Base-by-base conservation (phyloP, 169 alveolate species). In the Eimeria falciformis region DNA sequence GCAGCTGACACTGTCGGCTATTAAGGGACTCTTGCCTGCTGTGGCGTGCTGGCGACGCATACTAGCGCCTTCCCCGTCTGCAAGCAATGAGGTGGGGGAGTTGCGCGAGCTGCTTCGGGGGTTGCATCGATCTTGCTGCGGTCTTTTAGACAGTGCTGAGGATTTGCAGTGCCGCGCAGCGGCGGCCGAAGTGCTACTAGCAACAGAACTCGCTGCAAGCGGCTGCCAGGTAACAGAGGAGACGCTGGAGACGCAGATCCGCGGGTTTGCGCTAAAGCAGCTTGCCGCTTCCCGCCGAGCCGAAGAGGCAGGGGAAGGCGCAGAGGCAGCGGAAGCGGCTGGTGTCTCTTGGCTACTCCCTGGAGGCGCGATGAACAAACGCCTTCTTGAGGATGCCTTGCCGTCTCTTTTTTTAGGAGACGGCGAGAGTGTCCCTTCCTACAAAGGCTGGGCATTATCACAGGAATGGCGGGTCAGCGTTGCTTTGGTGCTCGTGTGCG, bases 191-290 rank as follows among this genome's bases (percentile, higher is more conserved):
- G 79, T 88, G 9, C 71, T 88, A 29, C 69, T 88, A 53, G 88
- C 89, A 17, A 46, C 85, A 0, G 93, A 88, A 37, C 81, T 88
- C 21, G 93, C 93, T 43, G 93, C 93, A 18, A 73, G 93, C 58
- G 93, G 93, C 73, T 78, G 73, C 71, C 73, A 21, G 50, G 65
- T 78, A 58, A 78, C n/a, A 14, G 53, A 50, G 9, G 71, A 23
- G 47, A 7, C 18, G 11, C 73, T 78, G 33, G n/a, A 46, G 9
- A 11, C 45, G 7, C 71, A 53, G 73, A 27, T 78, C 69, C 88
- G 88, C 23, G 88, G 53, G 18, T 50, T 11, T 78, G 88, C 71
- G 23, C 33, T 50, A 46, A 47, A 33, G 53, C 73, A 47, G 47
- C 14, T 78, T 45, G 23, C 25, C 53, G 73, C 68, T 53, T 27